Conservation (phyloP, 2,329 filamentous ascomycete genomes). For the Aspergillus felis region DNA sequence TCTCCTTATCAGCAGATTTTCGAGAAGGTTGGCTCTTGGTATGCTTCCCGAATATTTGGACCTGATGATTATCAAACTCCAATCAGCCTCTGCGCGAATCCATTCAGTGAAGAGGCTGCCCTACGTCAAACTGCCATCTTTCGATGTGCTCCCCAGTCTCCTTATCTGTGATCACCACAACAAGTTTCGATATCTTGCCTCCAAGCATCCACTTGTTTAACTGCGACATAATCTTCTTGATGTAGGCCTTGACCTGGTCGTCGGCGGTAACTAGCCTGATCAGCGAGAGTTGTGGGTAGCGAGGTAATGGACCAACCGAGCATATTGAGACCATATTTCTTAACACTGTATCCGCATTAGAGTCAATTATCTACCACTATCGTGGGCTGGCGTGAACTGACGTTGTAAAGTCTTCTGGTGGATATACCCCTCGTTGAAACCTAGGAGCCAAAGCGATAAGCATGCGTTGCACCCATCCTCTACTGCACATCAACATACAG, state of each 20-base stretch:
- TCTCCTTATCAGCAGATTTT: constrained; percentile 63
- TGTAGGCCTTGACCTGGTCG: constrained; percentile 97
- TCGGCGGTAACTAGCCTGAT: constrained; percentile 71
- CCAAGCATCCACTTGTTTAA: constrained; percentile 97
- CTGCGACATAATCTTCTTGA: constrained; percentile 99
- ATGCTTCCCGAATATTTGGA: constrained; percentile 55
- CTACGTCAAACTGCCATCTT: constrained; percentile 94
- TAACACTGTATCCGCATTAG: constrained; percentile 55
- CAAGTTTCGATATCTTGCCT: constrained; percentile 94
- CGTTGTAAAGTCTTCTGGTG: constrained; percentile 94
- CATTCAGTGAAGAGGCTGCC: constrained; percentile 18
- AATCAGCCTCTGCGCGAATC: constrained; percentile 7
- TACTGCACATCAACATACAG: constrained; percentile 53
- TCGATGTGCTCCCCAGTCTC: constrained; percentile 96
- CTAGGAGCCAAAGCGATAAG: constrained; percentile 42
- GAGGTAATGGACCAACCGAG: constrained; percentile 54
- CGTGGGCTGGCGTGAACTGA: constrained; percentile 42
- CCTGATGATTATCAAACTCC: constrained; percentile 29
- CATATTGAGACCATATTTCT: constrained; percentile 99
- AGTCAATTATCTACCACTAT: not conserved
- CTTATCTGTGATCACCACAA: constrained; percentile 94
- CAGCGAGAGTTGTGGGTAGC: constrained; percentile 7
- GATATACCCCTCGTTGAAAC: constrained; percentile 80
- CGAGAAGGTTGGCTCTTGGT: constrained; percentile 49
- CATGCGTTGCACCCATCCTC: not conserved